Conservation (phyloP, 257 asterid genomes). For the Forsythia viridissima region DNA sequence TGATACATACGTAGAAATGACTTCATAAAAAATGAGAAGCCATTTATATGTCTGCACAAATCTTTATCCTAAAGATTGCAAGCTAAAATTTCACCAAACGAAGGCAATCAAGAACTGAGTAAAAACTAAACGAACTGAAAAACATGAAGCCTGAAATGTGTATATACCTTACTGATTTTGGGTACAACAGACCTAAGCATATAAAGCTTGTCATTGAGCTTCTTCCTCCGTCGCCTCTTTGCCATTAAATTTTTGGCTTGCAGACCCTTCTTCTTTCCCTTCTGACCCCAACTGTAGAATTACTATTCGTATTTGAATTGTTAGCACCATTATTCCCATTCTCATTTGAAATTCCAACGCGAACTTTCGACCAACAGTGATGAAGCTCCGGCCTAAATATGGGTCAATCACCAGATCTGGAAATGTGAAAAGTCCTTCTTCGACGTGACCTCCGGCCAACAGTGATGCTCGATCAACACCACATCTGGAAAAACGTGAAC, state of each 20-base stretch:
- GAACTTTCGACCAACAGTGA: too few relatives aligned
- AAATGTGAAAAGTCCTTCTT: too few relatives aligned
- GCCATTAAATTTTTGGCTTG: constrained; percentile 83
- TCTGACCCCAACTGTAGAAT: constrained; percentile 35
- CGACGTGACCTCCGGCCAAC: too few relatives aligned
- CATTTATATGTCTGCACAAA: neutral
- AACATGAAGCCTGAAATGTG: neutral
- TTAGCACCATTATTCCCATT: constrained; percentile 30
- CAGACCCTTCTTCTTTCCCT: constrained; percentile 58
- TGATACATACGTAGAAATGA: neutral
- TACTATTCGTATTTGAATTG: constrained; percentile 37
- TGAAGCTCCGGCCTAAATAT: too few relatives aligned
- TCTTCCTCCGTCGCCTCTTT: constrained; percentile 75
- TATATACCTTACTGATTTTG: constrained; percentile 69
- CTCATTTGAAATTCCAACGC: neutral
- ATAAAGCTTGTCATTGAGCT: constrained; percentile 73
- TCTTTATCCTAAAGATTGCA: neutral
- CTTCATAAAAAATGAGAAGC: neutral
- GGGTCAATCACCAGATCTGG: too few relatives aligned
- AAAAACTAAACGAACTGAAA: neutral
- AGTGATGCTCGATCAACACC: too few relatives aligned
- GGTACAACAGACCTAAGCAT: constrained; percentile 80
- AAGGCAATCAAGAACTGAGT: neutral
- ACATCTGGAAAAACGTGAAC: too few relatives aligned
- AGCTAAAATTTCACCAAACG: neutral